Evolutionary conservation across 768 basidiomycete species (phyloP), one percentile per base, ranked within the genome.

Genomic region (Leccinum imitatum): DNA sequence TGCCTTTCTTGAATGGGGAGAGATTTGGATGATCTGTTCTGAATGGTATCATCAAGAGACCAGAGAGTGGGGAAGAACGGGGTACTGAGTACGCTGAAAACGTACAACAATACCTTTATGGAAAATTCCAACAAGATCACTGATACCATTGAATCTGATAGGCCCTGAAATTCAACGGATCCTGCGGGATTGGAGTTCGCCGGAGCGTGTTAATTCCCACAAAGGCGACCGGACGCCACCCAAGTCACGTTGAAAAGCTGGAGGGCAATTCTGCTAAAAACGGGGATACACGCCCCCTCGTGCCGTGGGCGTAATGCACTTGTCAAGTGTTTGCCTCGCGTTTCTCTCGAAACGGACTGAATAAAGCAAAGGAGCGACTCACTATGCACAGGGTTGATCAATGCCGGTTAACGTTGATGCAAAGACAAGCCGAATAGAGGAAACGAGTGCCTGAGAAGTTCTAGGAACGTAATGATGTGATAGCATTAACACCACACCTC

Each of bases 1-100:
- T 4, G 14, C 27, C 54, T 58, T 59, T 71, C 56, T 56, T 71
- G 39, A 71, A 31, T 46, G 62, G 67, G 11, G 65, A 63, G 23
- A 58, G 10, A 33, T 69, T 60, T 27, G 47, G 44, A 27, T 52
- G 65, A 58, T 63, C 58, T n/a, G 9, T 37, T 11, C 27, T 61
- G 60, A 52, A 46, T 30, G 61, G 63, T 4, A 59, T 11, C 69
- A 71, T 70, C 39, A 41, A 44, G 41, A 44, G 5, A 19, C 5
- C 41, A 47, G 53, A 51, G 15, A 50, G 41, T 35, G 47, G 56
- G 53, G 50, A 59, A 58, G 52, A 30, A 67, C 21, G 59, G 51
- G 44, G 33, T 10, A 33, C 5, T 48, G 47, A 11, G 21, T 35
- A 48, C n/a, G 13, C 46, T 41, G 17, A 14, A 54, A 41, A 25